Percentiles rank a stretch among this genome's conserved stretches.
Evolutionary conservation across 306 rosid species (phyloP).

Genomic region (Pyrus betulifolia): DNA sequence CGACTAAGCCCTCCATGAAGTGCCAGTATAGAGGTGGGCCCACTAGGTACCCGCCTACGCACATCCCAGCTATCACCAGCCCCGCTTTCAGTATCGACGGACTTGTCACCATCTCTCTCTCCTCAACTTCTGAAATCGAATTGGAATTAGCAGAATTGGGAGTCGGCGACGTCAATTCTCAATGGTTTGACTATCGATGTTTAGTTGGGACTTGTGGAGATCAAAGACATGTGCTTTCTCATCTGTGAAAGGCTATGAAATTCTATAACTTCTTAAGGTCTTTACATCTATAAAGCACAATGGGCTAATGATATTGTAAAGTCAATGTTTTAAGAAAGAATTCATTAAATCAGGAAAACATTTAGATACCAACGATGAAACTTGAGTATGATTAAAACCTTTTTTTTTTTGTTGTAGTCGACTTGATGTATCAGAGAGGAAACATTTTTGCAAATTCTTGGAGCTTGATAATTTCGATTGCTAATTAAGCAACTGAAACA

Average conservation of each 20-base stretch:
- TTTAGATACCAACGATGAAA: no score
- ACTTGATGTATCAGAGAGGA: no score
- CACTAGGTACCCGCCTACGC: conserved; percentile 69
- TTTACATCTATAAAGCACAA: no score
- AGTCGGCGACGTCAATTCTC: neutral
- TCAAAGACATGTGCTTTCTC: neutral
- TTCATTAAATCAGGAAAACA: no score
- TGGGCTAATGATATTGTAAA: no score
- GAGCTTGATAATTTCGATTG: no score
- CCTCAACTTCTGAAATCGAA: neutral
- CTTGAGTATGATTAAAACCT: no score
- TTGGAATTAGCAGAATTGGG: neutral
- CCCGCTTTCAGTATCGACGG: conserved; percentile 43
- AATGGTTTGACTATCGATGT: neutral
- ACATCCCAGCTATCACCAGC: conserved; percentile 42
- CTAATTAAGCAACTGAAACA: no score
- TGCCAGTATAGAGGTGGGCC: conserved; percentile 98
- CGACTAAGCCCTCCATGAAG: conserved; percentile 68
- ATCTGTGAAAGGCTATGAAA: neutral
- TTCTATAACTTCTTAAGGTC: no score
- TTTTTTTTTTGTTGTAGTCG: no score
- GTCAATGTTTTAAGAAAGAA: no score
- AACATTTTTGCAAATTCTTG: no score
- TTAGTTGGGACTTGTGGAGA: neutral
- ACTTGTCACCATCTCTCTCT: conserved; percentile 34